These are phyloP conservation scores for Eutrema yunnanense DNA, from an alignment of 345 rosid species.

Conservation along the genomic window DNA sequence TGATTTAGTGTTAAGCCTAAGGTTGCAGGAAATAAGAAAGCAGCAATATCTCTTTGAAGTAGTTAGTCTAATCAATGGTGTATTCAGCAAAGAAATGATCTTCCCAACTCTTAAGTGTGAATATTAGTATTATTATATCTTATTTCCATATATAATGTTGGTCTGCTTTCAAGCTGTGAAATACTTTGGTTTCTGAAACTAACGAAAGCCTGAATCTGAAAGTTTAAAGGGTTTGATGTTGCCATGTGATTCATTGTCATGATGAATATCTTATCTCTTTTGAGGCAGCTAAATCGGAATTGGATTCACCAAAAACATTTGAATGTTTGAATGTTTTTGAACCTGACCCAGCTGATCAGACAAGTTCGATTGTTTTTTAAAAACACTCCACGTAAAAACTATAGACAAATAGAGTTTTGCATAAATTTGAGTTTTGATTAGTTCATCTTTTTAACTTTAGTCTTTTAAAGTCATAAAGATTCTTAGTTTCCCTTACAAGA, in stretches of 20 bases:
- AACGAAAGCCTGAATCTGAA: neutral
- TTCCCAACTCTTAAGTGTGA: conserved; percentile 25
- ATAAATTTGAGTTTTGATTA: neutral
- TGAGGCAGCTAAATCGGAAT: conserved; percentile 2
- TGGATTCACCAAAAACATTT: neutral
- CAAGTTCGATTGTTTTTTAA: neutral
- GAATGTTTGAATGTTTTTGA: neutral
- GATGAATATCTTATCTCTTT: conserved; percentile 9
- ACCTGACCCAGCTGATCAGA: neutral
- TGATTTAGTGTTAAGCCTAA: conserved; percentile 17
- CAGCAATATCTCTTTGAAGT: conserved; percentile 17
- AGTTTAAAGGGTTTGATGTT: neutral
- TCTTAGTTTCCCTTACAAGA: neutral
- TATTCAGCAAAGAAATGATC: neutral
- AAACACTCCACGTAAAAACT: conserved; percentile 2
- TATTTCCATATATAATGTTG: neutral
- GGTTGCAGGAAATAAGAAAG: conserved; percentile 23
- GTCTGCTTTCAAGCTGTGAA: conserved; percentile 15
- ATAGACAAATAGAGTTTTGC: conserved; percentile 1
- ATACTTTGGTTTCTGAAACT: conserved; percentile 14
- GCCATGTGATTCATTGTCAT: conserved; percentile 21
- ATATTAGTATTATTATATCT: conserved; percentile 20
- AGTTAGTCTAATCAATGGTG: conserved; percentile 22
- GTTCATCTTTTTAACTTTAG: neutral
- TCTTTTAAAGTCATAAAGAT: conserved; percentile 7